A percentile compares a stretch with the other conserved stretches of the same genome.
phyloP scores from a whole-genome alignment of 2,329 filamentous ascomycete genomes.

The Alternaria solani region DNA sequence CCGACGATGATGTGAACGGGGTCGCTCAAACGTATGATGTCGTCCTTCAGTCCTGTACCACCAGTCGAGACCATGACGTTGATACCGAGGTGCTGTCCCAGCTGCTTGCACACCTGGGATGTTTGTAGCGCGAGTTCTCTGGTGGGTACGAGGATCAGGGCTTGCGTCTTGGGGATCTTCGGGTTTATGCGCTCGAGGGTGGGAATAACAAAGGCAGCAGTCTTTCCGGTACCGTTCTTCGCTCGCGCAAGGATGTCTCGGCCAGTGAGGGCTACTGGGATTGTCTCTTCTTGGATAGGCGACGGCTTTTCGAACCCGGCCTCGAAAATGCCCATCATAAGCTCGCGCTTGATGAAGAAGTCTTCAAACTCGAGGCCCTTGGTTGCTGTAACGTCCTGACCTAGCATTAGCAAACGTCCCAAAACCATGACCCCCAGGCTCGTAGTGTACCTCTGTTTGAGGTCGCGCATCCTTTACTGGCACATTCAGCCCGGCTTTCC shows the following conservation, averaged over 20 bases:
- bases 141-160: slow-evolving; percentile 93
- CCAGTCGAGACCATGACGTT: slow-evolving; percentile 99
- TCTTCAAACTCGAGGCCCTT: slow-evolving; percentile 98
- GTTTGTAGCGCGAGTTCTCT: slow-evolving; percentile 97
- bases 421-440: not conserved
- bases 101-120: slow-evolving; percentile 97
- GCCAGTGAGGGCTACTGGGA: slow-evolving; percentile 93
- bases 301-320: slow-evolving; percentile 98
- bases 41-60: slow-evolving; percentile 92
- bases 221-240: slow-evolving; percentile 99
- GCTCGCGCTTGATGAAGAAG: slow-evolving; percentile 90
- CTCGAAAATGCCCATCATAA: slow-evolving; percentile 99
- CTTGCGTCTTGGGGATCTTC: slow-evolving; percentile 95
- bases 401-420: slow-evolving; percentile 14
- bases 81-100: slow-evolving; percentile 95
- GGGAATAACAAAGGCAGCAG: slow-evolving; percentile 96
- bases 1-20: slow-evolving; percentile 97
- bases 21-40: slow-evolving; percentile 94
- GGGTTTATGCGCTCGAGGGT: slow-evolving; percentile 95
- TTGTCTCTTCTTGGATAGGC: slow-evolving; percentile 98
- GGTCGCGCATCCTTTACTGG: slow-evolving; percentile 78
- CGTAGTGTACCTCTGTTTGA: slow-evolving; percentile 74
- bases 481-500: slow-evolving; percentile 76
- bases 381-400: slow-evolving; percentile 94
- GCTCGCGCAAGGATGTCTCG: slow-evolving; percentile 94